Evolutionary conservation across 371 early-diverging fungal genomes (phyloP).

Genomic region (Mucor lusitanicus): DNA sequence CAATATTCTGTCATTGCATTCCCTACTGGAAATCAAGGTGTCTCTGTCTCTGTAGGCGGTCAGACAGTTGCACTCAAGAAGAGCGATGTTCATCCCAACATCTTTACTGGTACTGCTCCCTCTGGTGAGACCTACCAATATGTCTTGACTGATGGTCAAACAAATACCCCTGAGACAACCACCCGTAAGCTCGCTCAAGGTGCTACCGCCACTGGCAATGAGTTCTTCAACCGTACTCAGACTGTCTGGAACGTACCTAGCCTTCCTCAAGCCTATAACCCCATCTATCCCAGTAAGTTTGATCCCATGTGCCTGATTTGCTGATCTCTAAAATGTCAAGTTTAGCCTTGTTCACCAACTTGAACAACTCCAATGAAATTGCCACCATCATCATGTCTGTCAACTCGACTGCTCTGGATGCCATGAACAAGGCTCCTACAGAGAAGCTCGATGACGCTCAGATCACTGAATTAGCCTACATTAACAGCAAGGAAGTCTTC

Average conservation of each 20-base stretch:
- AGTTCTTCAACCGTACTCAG: slow-evolving; percentile 53
- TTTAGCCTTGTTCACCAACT: slow-evolving; percentile 30
- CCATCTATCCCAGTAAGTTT: slow-evolving; percentile 45
- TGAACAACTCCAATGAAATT: slow-evolving; percentile 47
- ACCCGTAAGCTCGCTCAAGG: slow-evolving; percentile 41
- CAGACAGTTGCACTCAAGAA: slow-evolving; percentile 26
- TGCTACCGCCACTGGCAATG: slow-evolving; percentile 49
- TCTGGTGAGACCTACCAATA: slow-evolving; percentile 38
- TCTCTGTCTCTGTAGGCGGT: slow-evolving; percentile 38
- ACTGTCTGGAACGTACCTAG: slow-evolving; percentile 46
- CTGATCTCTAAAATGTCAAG: slow-evolving; percentile 42
- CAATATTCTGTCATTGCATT: slow-evolving; percentile 47
- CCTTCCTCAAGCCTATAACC: slow-evolving; percentile 57
- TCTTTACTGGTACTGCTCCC: slow-evolving; percentile 44
- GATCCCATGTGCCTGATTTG: slow-evolving; percentile 25
- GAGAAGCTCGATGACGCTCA: slow-evolving; percentile 30
- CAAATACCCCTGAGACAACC: slow-evolving; percentile 23
- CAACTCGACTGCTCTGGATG: slow-evolving; percentile 39
- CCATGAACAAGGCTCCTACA: slow-evolving; percentile 30
- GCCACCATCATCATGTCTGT: slow-evolving; percentile 53
- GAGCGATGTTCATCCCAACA: slow-evolving; percentile 31
- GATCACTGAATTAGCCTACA: slow-evolving; percentile 40
- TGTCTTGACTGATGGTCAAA: slow-evolving; percentile 23
- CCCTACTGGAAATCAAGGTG: slow-evolving; percentile 30
- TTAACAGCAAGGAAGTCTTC: slow-evolving; percentile 45